Conservation (phyloP, 2,329 filamentous ascomycete genomes). For the Curvularia eragrostidis region DNA sequence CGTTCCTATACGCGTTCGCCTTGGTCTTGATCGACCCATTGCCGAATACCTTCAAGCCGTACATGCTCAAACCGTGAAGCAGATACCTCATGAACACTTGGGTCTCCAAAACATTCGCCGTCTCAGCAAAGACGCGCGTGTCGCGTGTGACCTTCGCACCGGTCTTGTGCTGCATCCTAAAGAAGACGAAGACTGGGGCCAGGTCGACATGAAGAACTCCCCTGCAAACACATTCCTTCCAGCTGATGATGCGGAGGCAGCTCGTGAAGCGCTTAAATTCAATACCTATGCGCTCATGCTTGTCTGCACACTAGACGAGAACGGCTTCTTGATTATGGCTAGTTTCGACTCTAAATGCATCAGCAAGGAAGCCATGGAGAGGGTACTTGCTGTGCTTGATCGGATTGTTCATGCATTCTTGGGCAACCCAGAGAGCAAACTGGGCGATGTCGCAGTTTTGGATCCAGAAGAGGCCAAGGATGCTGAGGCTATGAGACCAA, state of each 20-base stretch:
- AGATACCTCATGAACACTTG: slow-evolving; percentile 70
- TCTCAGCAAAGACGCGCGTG: slow-evolving; percentile 43
- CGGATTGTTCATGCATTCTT: slow-evolving; percentile 60
- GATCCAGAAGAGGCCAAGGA: slow-evolving; percentile 39
- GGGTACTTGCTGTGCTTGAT: slow-evolving; percentile 61
- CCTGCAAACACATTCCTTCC: slow-evolving; percentile 63
- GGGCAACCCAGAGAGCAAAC: slow-evolving; percentile 44
- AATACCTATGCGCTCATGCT: slow-evolving; percentile 69
- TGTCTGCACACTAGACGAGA: slow-evolving; percentile 66
- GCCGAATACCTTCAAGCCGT: slow-evolving; percentile 63
- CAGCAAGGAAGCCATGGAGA: slow-evolving; percentile 59
- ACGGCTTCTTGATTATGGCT: slow-evolving; percentile 65
- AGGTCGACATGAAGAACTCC: slow-evolving; percentile 24
- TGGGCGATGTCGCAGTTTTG: slow-evolving; percentile 40
- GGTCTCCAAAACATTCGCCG: slow-evolving; percentile 66
- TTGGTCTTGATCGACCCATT: slow-evolving; percentile 54
- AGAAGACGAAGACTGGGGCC: slow-evolving; percentile 34
- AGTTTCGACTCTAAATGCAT: slow-evolving; percentile 71
- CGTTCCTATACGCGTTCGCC: slow-evolving; percentile 61
- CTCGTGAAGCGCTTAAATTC: slow-evolving; percentile 65
- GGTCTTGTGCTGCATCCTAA: slow-evolving; percentile 50
- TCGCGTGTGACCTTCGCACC: slow-evolving; percentile 46
- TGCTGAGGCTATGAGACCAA: slow-evolving; percentile 34
- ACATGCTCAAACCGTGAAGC: slow-evolving; percentile 62
- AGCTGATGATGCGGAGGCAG: slow-evolving; percentile 63